Conservation (phyloP, 208 protist species). For the Endotrypanum monterogeii region DNA sequence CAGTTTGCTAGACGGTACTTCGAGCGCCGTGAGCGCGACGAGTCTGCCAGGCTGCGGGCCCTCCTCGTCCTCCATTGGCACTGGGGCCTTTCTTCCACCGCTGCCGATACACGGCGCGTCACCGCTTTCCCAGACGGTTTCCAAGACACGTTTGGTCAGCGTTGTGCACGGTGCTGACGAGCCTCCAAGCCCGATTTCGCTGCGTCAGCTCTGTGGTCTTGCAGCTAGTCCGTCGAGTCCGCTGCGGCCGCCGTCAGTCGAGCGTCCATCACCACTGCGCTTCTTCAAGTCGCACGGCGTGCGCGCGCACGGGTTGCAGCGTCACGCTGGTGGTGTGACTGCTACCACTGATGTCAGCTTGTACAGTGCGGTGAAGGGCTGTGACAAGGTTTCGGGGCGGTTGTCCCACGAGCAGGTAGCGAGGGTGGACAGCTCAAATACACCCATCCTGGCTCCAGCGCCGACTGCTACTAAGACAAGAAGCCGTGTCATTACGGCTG, state of each 20-base stretch:
- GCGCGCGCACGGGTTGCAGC: conserved; percentile 3
- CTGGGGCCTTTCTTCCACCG: conserved; percentile 8
- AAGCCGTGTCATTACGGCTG: neutral
- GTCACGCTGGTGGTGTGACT: conserved; percentile 5
- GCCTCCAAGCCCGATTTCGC: conserved; percentile 49
- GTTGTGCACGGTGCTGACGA: conserved; percentile 52
- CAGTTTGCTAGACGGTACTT: conserved; percentile 13
- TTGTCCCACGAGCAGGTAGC: neutral
- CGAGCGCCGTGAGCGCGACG: conserved; percentile 19
- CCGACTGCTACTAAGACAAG: neutral
- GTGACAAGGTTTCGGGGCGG: neutral
- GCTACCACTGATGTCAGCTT: neutral
- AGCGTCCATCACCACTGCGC: conserved; percentile 40
- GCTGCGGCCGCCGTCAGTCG: conserved; percentile 26
- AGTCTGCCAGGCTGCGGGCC: conserved; percentile 22
- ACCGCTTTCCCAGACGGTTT: conserved; percentile 10
- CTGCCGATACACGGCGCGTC: conserved; percentile 22
- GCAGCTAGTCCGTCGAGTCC: conserved; percentile 20
- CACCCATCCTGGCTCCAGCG: neutral
- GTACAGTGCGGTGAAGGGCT: neutral
- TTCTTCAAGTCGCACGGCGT: conserved; percentile 54
- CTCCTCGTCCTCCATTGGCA: conserved; percentile 3
- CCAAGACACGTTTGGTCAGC: conserved; percentile 60
- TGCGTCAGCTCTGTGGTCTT: conserved; percentile 44
- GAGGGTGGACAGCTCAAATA: neutral